A percentile compares a stretch with the other conserved stretches of the same genome.
Evolutionary conservation across 2,329 filamentous ascomycete genomes (phyloP).

Genomic region (Fusarium sp.): DNA sequence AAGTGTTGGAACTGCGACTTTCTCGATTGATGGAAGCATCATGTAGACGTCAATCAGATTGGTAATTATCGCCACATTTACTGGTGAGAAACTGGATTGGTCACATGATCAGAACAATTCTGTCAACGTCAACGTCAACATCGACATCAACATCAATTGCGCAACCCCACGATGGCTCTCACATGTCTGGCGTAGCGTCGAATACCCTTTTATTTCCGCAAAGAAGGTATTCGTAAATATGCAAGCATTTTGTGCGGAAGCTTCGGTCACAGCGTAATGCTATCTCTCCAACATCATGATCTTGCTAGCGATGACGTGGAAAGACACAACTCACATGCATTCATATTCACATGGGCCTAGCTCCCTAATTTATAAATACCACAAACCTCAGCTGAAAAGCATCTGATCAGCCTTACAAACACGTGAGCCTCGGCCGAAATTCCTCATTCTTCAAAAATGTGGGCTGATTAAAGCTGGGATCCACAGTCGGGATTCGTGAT

Average conservation of each 20-base stretch:
- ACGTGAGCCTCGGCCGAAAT: conserved; percentile 5
- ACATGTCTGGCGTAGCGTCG: too few species aligned
- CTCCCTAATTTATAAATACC: conserved; percentile 5
- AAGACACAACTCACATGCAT: background rate
- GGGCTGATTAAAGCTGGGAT: conserved; percentile 15
- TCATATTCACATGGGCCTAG: background rate
- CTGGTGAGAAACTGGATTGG: background rate
- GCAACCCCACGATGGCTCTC: background rate
- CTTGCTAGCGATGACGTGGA: background rate
- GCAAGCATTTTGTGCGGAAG: too few species aligned
- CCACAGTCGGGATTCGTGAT: conserved; percentile 13
- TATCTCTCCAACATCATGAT: background rate
- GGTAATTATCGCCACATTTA: conserved; percentile 3
- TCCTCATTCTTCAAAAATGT: conserved; percentile 4
- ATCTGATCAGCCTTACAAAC: conserved; percentile 21
- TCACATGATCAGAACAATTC: conserved; percentile 6
- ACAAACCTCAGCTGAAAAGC: background rate
- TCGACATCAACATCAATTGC: background rate
- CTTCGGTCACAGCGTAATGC: background rate
- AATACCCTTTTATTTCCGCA: fast-evolving
- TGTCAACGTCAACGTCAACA: background rate
- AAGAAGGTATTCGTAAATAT: fast-evolving
- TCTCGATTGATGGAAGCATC: background rate
- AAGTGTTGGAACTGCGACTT: fast-evolving
- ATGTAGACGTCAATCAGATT: background rate